Evolutionary conservation across 2,329 filamentous ascomycete genomes (phyloP).

Genomic region (Drechslerella dactyloides): DNA sequence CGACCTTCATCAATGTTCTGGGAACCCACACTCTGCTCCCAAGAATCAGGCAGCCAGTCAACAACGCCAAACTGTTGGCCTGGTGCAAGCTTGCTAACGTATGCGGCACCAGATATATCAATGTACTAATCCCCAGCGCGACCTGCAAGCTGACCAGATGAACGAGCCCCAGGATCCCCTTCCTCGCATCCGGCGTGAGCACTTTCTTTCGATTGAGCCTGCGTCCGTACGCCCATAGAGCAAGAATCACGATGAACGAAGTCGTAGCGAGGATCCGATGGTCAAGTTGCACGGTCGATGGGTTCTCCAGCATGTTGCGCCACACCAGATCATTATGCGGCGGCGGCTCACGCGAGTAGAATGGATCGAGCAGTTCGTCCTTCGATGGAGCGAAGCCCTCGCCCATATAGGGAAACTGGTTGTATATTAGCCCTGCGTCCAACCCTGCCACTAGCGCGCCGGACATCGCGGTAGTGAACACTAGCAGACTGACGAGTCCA

Average conservation of each 20-base stretch:
- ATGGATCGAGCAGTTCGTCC: slow-evolving; percentile 52
- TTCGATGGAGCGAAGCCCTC: slow-evolving; percentile 79
- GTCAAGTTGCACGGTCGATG: slow-evolving; percentile 90
- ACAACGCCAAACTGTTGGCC: slow-evolving; percentile 81
- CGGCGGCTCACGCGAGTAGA: slow-evolving; percentile 52
- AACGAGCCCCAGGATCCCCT: slow-evolving; percentile 77
- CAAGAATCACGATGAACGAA: slow-evolving; percentile 80
- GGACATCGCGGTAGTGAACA: slow-evolving; percentile 87
- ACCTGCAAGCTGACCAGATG: slow-evolving; percentile 84
- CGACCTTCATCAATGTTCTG: slow-evolving; percentile 67
- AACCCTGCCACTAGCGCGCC: slow-evolving; percentile 83
- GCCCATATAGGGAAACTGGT: slow-evolving; percentile 97
- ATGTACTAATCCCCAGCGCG: slow-evolving; percentile 82
- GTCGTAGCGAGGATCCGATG: slow-evolving; percentile 90
- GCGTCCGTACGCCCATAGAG: slow-evolving; percentile 73
- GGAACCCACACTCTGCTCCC: slow-evolving; percentile 79
- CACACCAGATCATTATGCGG: slow-evolving; percentile 79
- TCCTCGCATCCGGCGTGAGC: slow-evolving; percentile 62
- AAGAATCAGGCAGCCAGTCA: slow-evolving; percentile 81
- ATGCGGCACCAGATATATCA: slow-evolving; percentile 92
- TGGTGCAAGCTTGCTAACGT: slow-evolving; percentile 89
- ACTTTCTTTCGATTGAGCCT: slow-evolving; percentile 26
- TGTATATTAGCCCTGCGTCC: slow-evolving; percentile 96
- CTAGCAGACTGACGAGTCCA: slow-evolving; percentile 65
- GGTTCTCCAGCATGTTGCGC: slow-evolving; percentile 98